These are phyloP conservation scores for Blastobotrys persicus DNA, from an alignment of 1,139 yeast species.

Conservation along the genomic window DNA sequence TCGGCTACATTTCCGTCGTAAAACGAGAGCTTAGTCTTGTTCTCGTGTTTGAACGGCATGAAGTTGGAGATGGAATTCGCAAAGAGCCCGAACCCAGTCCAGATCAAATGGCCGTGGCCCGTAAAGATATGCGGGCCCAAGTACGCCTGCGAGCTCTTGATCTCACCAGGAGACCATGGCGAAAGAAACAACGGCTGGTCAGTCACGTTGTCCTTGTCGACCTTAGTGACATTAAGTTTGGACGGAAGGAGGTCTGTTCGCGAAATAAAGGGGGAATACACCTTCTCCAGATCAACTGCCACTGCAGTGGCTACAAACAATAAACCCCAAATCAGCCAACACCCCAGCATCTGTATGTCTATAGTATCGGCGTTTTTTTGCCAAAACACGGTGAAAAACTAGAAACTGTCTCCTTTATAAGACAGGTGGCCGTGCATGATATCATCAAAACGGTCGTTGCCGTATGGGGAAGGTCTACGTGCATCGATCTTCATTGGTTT, in stretches of 20 bases:
- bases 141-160: slow-evolving; percentile 12
- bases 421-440: neutral
- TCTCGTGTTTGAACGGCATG: slow-evolving; percentile 14
- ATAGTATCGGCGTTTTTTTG: no score
- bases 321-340: neutral
- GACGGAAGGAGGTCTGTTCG: slow-evolving; percentile 22
- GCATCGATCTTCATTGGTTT: neutral
- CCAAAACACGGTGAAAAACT: no score
- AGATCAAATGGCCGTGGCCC: slow-evolving; percentile 18
- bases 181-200: slow-evolving; percentile 16
- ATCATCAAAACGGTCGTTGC: neutral
- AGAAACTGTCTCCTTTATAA: neutral
- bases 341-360: neutral
- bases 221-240: slow-evolving; percentile 15
- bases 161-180: slow-evolving; percentile 18
- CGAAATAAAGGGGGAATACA: slow-evolving; percentile 11
- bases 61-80: slow-evolving; percentile 18
- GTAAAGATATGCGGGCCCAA: slow-evolving; percentile 21
- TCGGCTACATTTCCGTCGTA: slow-evolving; percentile 19
- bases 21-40: slow-evolving; percentile 13
- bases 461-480: neutral
- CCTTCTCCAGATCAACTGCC: neutral
- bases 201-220: slow-evolving; percentile 8
- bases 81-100: slow-evolving; percentile 21
- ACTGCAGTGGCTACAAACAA: neutral